These are phyloP conservation scores for Picochlorum sp. DNA, from an alignment of 139 green algal species.

Conservation along the genomic window DNA sequence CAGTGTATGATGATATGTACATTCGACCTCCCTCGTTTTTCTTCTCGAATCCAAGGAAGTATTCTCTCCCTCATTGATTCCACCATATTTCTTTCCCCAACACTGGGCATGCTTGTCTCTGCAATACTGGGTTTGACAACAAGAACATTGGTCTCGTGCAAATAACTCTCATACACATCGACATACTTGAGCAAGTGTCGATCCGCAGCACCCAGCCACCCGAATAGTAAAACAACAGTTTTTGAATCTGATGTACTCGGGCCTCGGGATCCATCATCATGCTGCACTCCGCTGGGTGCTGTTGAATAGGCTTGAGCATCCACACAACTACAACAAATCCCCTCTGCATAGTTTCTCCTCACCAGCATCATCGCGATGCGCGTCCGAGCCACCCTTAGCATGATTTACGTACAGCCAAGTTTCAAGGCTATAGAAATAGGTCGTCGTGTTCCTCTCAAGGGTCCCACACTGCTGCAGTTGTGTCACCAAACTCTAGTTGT, in stretches of 20 bases:
- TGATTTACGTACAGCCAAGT: too few relatives aligned
- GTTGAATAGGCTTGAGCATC: too few relatives aligned
- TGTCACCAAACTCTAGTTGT: too few relatives aligned
- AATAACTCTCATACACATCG: conserved; percentile 1
- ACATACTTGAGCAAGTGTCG: conserved; percentile 7
- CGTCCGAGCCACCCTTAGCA: too few relatives aligned
- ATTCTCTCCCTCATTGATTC: not conserved
- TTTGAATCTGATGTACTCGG: too few relatives aligned
- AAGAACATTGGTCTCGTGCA: conserved; percentile 6
- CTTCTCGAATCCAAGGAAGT: not conserved
- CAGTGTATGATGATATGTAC: conserved; percentile 15
- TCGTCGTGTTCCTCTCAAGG: too few relatives aligned
- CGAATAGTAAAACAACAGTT: conserved; percentile 3
- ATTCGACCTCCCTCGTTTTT: not conserved
- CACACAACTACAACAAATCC: too few relatives aligned
- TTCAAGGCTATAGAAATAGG: too few relatives aligned
- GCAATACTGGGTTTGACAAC: conserved; percentile 12
- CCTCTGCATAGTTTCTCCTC: too few relatives aligned
- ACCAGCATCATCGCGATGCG: too few relatives aligned
- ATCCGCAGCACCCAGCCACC: conserved; percentile 2
- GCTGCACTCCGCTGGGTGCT: too few relatives aligned
- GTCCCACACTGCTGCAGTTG: too few relatives aligned
- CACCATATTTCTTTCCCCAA: not conserved
- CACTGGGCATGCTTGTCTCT: conserved; percentile 8
- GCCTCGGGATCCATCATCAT: not conserved